Base-by-base conservation (phyloP, 164 flowering plant species). In the Kalanchoe fedtschenkoi region DNA sequence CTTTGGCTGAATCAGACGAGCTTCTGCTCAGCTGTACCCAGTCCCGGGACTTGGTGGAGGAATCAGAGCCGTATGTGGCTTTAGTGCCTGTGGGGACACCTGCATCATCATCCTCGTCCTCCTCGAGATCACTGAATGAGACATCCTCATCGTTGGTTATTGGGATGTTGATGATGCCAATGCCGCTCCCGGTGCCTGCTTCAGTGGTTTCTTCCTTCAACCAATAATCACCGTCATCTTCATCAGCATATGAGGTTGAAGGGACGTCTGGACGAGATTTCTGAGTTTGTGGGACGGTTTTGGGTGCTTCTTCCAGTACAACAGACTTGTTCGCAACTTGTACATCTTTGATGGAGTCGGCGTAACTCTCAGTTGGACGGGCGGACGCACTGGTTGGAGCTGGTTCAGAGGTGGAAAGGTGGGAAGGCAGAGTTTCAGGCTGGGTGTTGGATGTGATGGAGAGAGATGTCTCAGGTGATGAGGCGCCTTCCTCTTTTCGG, bases 71-170 rank as follows among this genome's bases (percentile, higher is more conserved):
- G 46, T 78, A 62, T 34, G 76, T 69, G 6, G 37, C 71, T 59
- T 78, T 85, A 44, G 77, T 69, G 69, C 65, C 79, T 6, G 72
- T 4, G 26, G 79, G 75, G 0, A 62, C 70, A 61, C n/a, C n/a
- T n/a, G n/a, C n/a, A n/a, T 55, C 83, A 62, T 76, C 90, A 64
- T 89, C n/a, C n/a, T n/a, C n/a, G n/a, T n/a, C 93, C 15, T 88
- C 91, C 71, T 93, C 98, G 41, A 93, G 95, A 74, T 93, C 98
- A 76, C 97, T 84, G 63, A 84, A 84, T 3, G 89, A 80, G 5
- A 84, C 86, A 71, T 82, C 89, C 60, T 84, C 88, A 1, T 79
- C 86, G 56, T 77, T 69, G 60, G 56, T 80, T 33, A 83, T 33
- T 33, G 75, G 79, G 17, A 80, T 64, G 6, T 74, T 58, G 11